Base-by-base conservation (phyloP, 805 yeast genomes). In the Candida sonorensis region DNA sequence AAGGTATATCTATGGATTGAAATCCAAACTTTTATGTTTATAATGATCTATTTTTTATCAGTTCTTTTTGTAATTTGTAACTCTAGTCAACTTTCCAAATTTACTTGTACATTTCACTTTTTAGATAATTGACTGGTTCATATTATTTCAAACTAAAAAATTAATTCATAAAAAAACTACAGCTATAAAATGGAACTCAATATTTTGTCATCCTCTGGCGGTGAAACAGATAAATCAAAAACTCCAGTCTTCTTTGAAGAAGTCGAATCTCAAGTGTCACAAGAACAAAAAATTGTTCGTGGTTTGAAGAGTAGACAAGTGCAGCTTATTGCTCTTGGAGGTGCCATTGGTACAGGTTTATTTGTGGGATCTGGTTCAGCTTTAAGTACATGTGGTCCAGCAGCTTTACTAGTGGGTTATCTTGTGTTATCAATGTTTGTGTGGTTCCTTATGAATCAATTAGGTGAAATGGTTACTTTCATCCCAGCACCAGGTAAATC, bases 251-350 rank as follows among this genome's bases (percentile, higher is more conserved):
- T 45, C 6, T 27, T 44, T 24, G 69, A 62, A 15, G 60, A 56
- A 10, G 32, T 69, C 24, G 76, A 70, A 44, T 70, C 65, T 18
- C 52, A 57, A 42, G 47, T 66, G 44, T 43, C 65, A n/a, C 68
- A 62, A 21, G 53, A 64, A 17, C 74, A 70, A 50, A 66, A 57
- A 44, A 67, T 69, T 10, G 55, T 66, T 20, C 61, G 81, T 42
- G 53, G 65, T 7, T 62, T 79, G 31, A 75, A 72, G 45, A 68
- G 73, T 27, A 66, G 88, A 50, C 90, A 83, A 52, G 57, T 83
- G 44, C 77, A 79, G 38, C 77, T 81, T 85, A 83, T 83, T 59
- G 87, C 92, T 30, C 65, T 83, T 40, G 92, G 90, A 44, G 88
- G 90, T 26, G 71, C 81, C 37, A 82, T 84, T 44, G 95, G 94